These are phyloP conservation scores for Alopecurus myosuroides DNA, from an alignment of 176 grass and related monocot genomes.

Conservation along the genomic window DNA sequence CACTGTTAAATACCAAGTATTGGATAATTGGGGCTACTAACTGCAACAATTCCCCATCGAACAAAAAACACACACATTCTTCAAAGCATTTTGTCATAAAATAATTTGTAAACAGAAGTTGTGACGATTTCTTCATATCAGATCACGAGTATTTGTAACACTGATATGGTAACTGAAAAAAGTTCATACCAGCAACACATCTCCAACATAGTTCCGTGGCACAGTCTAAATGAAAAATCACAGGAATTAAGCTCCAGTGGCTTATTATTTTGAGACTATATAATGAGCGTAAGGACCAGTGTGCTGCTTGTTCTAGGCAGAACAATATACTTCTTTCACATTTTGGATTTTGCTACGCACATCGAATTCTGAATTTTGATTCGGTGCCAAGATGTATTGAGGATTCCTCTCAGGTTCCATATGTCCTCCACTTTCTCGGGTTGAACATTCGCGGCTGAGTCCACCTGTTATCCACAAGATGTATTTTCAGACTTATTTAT, in stretches of 20 bases:
- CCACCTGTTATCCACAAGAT: conserved; percentile 46
- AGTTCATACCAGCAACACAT: not conserved
- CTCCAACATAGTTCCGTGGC: not conserved
- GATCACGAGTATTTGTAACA: not conserved
- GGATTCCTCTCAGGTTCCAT: conserved; percentile 95
- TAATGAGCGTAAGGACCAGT: not conserved
- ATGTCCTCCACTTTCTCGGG: conserved; percentile 69
- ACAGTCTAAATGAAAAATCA: not conserved
- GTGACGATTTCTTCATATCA: not conserved
- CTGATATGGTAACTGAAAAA: not conserved
- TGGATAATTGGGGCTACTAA: not conserved
- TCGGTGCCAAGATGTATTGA: conserved; percentile 93
- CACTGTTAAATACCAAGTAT: not conserved
- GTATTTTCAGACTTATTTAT: conserved; percentile 6
- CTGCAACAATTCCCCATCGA: not conserved
- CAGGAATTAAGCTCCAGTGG: not conserved
- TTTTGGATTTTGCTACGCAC: conserved; percentile 14
- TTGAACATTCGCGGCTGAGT: conserved; percentile 71
- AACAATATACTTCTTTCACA: conserved; percentile 20
- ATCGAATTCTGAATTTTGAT: conserved; percentile 44
- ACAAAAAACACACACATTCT: not conserved
- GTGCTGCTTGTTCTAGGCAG: not conserved
- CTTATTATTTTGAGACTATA: conserved; percentile 17
- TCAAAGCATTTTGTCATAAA: not conserved
- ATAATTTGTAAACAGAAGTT: not conserved